Base-by-base conservation (phyloP, 148 eudicot genomes). In the Fagopyrum esculentum region DNA sequence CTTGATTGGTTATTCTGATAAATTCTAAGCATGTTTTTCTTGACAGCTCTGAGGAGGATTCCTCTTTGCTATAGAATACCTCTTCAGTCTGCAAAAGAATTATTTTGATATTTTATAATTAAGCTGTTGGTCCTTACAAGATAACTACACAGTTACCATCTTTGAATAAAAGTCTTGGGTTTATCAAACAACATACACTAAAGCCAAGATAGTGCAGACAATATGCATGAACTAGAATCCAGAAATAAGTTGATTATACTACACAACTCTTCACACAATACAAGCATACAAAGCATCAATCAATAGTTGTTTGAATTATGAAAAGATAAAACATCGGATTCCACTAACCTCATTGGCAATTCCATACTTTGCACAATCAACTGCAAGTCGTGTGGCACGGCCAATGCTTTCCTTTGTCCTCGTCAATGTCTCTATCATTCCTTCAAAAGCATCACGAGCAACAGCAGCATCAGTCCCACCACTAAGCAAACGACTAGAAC, bases 401-500 rank as follows among this genome's bases (percentile, higher is more conserved):
- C 97, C 97, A 78, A 95, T 95, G 80, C 98, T 95, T 77, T 95
- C 98, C 83, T 90, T 92, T 71, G 98, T 95, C 89, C 98, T 87
- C 72, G 98, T 90, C 73, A 95, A 80, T 57, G 98, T 95, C 85
- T 95, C 98, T 81, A 95, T 90, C 98, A 95, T 95, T 74, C 98
- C 98, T 84, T 95, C 98, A 82, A 95, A 95, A 80, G 98, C 94
- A 86, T 95, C 99, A 73, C 99, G 97, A 68, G 96, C 93, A 87
- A 95, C 93, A 79, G 99, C 93, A 64, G 99, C 99, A 75, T 95
- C 99, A 49, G 97, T 95, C 52, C 89, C 96, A 63, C 96, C 96
- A 83, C 96, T 95, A 47, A 92, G 87, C 15, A 90, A 83, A 69
- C 86, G 87, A 57, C 80, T 90, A 69, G 84, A 86, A 79, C 80